Evolutionary conservation across 2,329 filamentous ascomycete genomes (phyloP), one percentile per base, ranked within the genome.

Genomic region (Ceratocystis variospora): DNA sequence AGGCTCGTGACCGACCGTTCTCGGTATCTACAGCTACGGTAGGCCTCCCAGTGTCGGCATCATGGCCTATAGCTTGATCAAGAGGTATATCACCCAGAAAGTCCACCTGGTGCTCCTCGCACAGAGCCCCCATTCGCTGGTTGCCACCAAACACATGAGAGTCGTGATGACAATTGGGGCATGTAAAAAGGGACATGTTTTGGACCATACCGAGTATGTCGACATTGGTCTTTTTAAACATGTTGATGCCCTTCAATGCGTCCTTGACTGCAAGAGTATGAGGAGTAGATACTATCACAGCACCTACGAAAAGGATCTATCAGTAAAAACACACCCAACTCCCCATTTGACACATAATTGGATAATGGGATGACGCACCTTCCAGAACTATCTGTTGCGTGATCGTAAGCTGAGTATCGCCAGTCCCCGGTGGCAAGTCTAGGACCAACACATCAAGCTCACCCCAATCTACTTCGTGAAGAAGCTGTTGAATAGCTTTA

Each of bases 351-450:
- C 7, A 6, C 17, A 53, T 28, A 5, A 15, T 17, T 8, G 8
- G 41, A 46, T 15, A 63, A 8, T 12, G 19, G n/a, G 46, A 3
- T 17, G 37, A 19, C 61, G 15, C 57, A 81, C 91, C 93, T 71
- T 95, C 89, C 1, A 99, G 79, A n/a, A 89, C 80, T 10, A 99
- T 81, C 76, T 96, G 93, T 75, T 99, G 94, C 17, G 90, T 93
- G 68, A 99, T 94, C n/a, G 90, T 96, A 70, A 99, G 80, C 73
- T 99, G 94, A 0, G 93, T 93, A 72, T 99, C 94, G 28, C 94
- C 94, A 0, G 94, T 99, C 2, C 94, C 94, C 0, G 94, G 94
- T 0, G 94, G 94, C 62, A 99, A 77, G 74, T 99, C 94, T 1
- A 99, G 79, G 2, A 99, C 87, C 0, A 99, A 80, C 1, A 97